These are phyloP conservation scores for Ensete ventricosum DNA, from an alignment of 176 grass and related monocot genomes.

Conservation along the genomic window DNA sequence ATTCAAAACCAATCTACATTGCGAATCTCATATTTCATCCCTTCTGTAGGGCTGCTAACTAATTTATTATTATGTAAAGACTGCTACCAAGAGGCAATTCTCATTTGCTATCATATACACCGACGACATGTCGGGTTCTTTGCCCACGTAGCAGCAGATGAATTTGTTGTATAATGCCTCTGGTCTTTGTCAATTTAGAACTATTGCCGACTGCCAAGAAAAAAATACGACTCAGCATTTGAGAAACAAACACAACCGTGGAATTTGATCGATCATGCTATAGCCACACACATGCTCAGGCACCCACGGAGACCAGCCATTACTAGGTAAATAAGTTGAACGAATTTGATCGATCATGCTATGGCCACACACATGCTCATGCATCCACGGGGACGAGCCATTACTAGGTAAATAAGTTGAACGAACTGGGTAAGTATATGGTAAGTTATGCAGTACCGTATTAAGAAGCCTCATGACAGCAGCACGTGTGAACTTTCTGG, in stretches of 20 bases:
- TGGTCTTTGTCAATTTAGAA: slow-evolving; percentile 4
- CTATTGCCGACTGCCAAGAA: slow-evolving; percentile 1
- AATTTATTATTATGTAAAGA: no score
- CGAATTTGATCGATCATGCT: neutral
- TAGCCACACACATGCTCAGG: neutral
- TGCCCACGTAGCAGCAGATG: neutral
- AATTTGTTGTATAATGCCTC: neutral
- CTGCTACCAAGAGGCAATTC: no score
- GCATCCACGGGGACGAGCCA: no score
- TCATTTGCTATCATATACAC: no score
- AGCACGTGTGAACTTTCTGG: slow-evolving; percentile 80
- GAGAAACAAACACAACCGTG: neutral
- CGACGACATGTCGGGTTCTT: no score
- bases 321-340: no score
- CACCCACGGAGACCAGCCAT: no score
- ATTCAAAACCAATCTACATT: no score
- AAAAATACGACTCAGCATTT: neutral
- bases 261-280: neutral
- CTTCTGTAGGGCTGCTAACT: no score
- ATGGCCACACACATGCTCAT: neutral
- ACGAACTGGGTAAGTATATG: neutral
- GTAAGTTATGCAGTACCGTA: slow-evolving; percentile 19
- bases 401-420: no score
- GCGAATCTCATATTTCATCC: no score
- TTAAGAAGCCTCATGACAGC: slow-evolving; percentile 79